Base-by-base conservation (phyloP, 169 alveolate species). In the Plasmodium sp. region DNA sequence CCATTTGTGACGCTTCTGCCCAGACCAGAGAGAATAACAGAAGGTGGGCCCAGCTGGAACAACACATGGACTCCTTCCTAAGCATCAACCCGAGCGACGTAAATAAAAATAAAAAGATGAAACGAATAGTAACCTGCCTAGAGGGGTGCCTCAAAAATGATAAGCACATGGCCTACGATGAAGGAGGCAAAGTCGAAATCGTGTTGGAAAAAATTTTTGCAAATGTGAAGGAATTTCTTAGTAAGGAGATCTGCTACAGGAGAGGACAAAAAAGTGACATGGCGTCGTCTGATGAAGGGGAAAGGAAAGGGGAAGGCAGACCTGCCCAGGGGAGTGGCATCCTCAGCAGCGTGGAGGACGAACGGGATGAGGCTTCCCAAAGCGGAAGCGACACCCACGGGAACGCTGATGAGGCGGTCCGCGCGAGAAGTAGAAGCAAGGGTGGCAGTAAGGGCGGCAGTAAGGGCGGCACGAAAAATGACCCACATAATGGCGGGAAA, bases 21-120 rank as follows among this genome's bases (percentile, higher is more conserved):
- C 39, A 58, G 1, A 12, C 41, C 41, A 34, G 43, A 22, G 51
- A 77, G 3, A 54, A 58, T 10, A 80, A 45, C 45, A 80, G 6
- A 9, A 36, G 54, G 43, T 51, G 84, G 14, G 3, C 5, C 10
- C 31, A 73, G 2, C 79, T 84, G 34, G 94, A 79, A n/a, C 31
- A 80, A 7, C 36, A 80, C 39, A 43, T 90, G 45, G 91, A 90
- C 5, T 14, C 22, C 22, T 90, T 90, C 73, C 34, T 90, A 90
- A 36, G 51, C 62, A 31, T 90, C 48, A 71, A 22, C 74, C 22
- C 72, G n/a, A 62, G 33, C 7, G 94, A 90, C 48, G 14, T 90
- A 80, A 75, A 90, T 18, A 90, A 71, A 80, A 90, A 90, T 48
- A 62, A 58, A 54, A 90, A 90, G n/a, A 80, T 90, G 39, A 90